Evolutionary conservation across 2,329 filamentous ascomycete genomes (phyloP), one percentile per base, ranked within the genome.

Genomic region (Acrocalymma vagum): DNA sequence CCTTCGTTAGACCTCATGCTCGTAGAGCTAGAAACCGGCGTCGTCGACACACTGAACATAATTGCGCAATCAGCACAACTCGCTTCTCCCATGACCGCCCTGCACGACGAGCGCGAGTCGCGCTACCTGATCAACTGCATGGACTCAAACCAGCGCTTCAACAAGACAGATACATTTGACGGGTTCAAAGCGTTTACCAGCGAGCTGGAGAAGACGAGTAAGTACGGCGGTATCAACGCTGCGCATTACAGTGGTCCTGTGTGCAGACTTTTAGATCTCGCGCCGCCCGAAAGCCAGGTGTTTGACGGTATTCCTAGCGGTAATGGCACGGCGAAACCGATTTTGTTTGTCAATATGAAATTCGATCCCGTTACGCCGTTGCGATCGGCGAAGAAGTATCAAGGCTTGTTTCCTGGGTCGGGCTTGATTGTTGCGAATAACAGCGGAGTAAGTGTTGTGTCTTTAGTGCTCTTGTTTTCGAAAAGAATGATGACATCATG

Each of bases 311-410:
- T 48, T 7, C 46, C 44, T 9, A 39, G 35, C 26, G 29, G 46
- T 0, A 14, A 37, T 2, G 31, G 21, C 26, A 51, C 45, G 4
- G 38, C 30, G 9, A 38, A 42, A 11, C 50, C 53, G 6, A 49
- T 53, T 7, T 13, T 56, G 1, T 52, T 47, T 15, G 29, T 56
- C 4, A 47, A 33, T 15, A 27, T 36, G 7, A 29, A 40, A 9
- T 32, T 77, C 16, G 81, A 84, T 44, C 81, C 82, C 0, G 76
- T 84, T 1, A 84, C 80, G 0, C 80, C 80, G 3, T 37, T 53
- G 7, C 23, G 79, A 0, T 46, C 58, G 26, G 70, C 74, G 17
- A 73, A 73, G 4, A 48, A 42, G 27, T 62, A 59, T 38, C 63
- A 68, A 45, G 52, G 57, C 0, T 39, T 44, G 9, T 55, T 61